Base-by-base conservation (phyloP, 2,329 filamentous ascomycete species). In the Xylaria sp. region DNA sequence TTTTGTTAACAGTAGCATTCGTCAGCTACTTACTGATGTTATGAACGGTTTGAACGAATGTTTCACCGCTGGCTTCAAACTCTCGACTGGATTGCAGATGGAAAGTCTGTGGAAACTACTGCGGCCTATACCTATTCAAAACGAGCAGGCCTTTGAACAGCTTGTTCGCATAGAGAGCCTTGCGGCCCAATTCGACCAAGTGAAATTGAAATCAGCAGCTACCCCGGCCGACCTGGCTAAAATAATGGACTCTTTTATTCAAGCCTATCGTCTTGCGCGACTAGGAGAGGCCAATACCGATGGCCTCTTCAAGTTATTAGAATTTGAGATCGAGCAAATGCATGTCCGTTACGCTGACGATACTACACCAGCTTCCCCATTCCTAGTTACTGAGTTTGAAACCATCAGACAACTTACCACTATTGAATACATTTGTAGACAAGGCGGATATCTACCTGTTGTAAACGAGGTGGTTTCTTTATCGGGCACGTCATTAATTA, bases 81-180 rank as follows among this genome's bases (percentile, higher is more conserved):
- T 96, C 15, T 89, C 84, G 0, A 94, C 91, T 1, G 94, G 93
- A 0, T 81, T 94, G 13, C 90, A 88, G 71, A 96, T 96, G 92
- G 92, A 96, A 75, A 77, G 81, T 9, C 83, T 97, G 5, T 97
- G 94, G 95, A 86, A 87, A 47, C 74, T 82, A 1, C 87, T 96
- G 74, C 87, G 91, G 60, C 92, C 94, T 0, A 77, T 81, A 11
- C 84, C 88, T 4, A 82, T 89, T 25, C 78, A 83, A 1, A 82
- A 83, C 20, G 76, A 80, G 27, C 73, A 75, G 3, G 79, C 82
- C 0, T 78, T 89, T 47, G 77, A 82, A 31, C 83, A 82, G 39
- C 79, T 85, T 6, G 67, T 81, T 13, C 80, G 84, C 42, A 80
- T 91, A 72, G 85, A 89, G 69, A 79, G 79, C 11, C 80, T 92